Evolutionary conservation across 2,329 filamentous ascomycete species (phyloP).

Genomic region (Gyromitra esculenta): DNA sequence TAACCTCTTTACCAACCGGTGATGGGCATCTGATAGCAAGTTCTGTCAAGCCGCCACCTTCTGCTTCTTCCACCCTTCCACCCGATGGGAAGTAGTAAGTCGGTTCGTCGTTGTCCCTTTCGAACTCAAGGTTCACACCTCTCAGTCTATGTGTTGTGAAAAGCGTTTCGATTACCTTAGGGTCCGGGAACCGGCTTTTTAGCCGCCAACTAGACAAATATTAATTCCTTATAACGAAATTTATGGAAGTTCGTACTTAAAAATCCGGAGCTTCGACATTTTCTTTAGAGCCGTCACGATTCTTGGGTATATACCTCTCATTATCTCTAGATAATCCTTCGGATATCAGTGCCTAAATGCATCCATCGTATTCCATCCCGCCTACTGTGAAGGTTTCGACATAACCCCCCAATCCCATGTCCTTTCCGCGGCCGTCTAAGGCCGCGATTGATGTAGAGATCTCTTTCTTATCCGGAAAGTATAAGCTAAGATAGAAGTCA

Average conservation of each 20-base stretch:
- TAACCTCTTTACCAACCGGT: neutral
- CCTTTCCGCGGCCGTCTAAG: neutral
- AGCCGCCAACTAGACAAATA: neutral
- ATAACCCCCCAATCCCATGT: neutral
- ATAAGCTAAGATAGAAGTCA: slow-evolving; percentile 1
- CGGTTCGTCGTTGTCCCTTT: slow-evolving; percentile 3
- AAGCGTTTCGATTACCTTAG: neutral
- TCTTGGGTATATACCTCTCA: neutral
- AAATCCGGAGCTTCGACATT: neutral
- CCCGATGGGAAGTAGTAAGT: neutral
- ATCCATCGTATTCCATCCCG: neutral
- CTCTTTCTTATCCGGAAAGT: neutral
- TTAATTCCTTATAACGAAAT: neutral
- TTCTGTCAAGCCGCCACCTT: neutral
- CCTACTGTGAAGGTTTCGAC: slow-evolving; percentile 15
- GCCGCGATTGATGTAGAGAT: neutral
- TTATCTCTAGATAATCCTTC: neutral
- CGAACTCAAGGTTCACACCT: neutral
- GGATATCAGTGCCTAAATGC: neutral
- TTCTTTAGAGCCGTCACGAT: neutral
- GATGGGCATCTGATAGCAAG: neutral
- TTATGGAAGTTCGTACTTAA: neutral
- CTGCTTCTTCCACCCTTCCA: neutral
- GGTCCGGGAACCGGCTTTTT: neutral
- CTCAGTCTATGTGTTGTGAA: neutral